A percentile compares a stretch with the other conserved stretches of the same genome.
Evolutionary conservation across 371 early-diverging fungal genomes (phyloP).

Genomic region (Haplosporangium sp.): DNA sequence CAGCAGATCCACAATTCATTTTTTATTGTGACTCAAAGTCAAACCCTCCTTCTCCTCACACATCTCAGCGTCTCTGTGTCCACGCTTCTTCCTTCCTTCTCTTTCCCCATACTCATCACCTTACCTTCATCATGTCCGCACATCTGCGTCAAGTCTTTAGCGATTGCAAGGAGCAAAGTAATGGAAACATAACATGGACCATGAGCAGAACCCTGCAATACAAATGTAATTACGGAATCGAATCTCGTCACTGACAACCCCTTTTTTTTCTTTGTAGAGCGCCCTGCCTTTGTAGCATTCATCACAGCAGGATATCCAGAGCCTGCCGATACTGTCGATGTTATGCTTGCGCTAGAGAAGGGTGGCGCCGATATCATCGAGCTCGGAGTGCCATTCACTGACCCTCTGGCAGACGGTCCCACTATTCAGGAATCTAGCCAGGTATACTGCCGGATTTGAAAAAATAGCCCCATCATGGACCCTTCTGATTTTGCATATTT

Average conservation of each 20-base stretch:
- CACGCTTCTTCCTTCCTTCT: constrained; percentile 2
- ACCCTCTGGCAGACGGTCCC: constrained; percentile 97
- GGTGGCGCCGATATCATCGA: constrained; percentile 98
- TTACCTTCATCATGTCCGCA: constrained; percentile 41
- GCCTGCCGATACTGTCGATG: constrained; percentile 79
- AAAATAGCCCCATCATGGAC: too few species aligned
- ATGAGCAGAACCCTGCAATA: background rate
- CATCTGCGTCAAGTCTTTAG: constrained; percentile 54
- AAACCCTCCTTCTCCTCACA: background rate
- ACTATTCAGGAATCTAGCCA: constrained; percentile 93
- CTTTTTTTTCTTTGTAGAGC: constrained; percentile 58
- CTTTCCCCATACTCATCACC: constrained; percentile 1
- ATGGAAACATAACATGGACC: background rate
- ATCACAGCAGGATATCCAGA: constrained; percentile 94
- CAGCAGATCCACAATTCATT: too few species aligned
- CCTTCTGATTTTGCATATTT: too few species aligned
- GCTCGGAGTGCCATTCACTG: constrained; percentile 97
- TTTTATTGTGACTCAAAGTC: constrained; percentile 14
- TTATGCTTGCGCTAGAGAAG: constrained; percentile 85
- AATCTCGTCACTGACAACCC: background rate
- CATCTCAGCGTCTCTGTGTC: background rate
- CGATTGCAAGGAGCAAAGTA: constrained; percentile 55
- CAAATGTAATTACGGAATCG: background rate
- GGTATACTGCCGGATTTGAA: constrained; percentile 56
- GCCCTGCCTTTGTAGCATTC: constrained; percentile 94